Evolutionary conservation across 345 rosid genomes (phyloP).

Genomic region (Barbarea vulgaris): DNA sequence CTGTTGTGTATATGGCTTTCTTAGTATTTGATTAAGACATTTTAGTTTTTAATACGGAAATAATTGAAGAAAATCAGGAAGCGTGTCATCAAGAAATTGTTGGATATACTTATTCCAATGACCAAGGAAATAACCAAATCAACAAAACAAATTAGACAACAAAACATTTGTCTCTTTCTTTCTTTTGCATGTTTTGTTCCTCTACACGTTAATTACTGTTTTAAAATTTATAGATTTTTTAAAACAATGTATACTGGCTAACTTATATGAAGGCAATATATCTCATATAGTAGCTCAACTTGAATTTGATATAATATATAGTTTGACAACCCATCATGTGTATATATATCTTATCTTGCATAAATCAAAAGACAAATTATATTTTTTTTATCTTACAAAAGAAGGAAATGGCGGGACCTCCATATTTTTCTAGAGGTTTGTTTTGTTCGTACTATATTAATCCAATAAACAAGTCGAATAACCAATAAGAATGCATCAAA

Average conservation of each 20-base stretch:
- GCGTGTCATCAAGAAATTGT: slow-evolving; percentile 5
- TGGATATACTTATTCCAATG: slow-evolving; percentile 22
- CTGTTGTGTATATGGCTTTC: neutral
- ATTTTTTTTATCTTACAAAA: slow-evolving; percentile 14
- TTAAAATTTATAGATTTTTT: neutral
- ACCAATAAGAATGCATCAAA: slow-evolving; percentile 32
- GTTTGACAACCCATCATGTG: slow-evolving; percentile 29
- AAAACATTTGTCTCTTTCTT: slow-evolving; percentile 20
- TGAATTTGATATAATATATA: neutral
- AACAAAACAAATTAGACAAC: slow-evolving; percentile 24
- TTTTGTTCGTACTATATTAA: slow-evolving; percentile 41
- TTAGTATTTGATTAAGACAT: neutral
- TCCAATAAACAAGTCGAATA: slow-evolving; percentile 36
- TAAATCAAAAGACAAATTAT: slow-evolving; percentile 5
- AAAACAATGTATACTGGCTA: neutral
- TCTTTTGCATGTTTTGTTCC: slow-evolving; percentile 9
- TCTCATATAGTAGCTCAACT: neutral
- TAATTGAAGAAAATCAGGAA: slow-evolving; percentile 6
- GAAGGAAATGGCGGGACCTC: slow-evolving; percentile 47
- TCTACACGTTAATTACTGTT: neutral
- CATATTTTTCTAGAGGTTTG: slow-evolving; percentile 39
- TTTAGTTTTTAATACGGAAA: neutral
- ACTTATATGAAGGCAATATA: slow-evolving; percentile 13
- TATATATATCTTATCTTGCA: slow-evolving; percentile 29
- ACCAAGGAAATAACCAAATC: slow-evolving; percentile 30